Conservation (phyloP, 208 protist species). For the Crithidia expoeki region DNA sequence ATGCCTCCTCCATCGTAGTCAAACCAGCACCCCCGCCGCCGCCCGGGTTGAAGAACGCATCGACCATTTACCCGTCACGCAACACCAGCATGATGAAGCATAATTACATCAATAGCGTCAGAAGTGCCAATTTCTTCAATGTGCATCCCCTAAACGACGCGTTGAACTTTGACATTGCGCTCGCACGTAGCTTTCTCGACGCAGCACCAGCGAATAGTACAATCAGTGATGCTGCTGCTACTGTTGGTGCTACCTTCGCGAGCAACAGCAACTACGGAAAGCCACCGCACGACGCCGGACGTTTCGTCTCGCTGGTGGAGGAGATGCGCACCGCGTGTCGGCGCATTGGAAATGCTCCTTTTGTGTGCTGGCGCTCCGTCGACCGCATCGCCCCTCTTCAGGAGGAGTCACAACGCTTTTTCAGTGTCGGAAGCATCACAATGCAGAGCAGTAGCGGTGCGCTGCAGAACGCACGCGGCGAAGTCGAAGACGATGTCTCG, state of each 20-base stretch:
- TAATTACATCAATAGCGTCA: too few relatives aligned
- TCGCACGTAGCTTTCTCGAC: too few relatives aligned
- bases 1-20: too few relatives aligned
- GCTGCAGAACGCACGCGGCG: conserved; percentile 15
- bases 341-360: conserved; percentile 12
- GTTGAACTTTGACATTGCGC: too few relatives aligned
- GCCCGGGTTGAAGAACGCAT: too few relatives aligned
- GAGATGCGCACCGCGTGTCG: conserved; percentile 33
- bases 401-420: background rate
- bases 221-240: background rate
- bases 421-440: background rate
- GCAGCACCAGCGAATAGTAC: too few relatives aligned
- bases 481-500: conserved; percentile 25
- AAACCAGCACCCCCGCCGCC: too few relatives aligned
- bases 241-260: too few relatives aligned
- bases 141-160: too few relatives aligned
- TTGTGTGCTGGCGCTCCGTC: conserved; percentile 31
- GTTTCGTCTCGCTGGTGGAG: conserved; percentile 32
- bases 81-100: too few relatives aligned
- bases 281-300: conserved; percentile 7
- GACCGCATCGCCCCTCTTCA: conserved; percentile 29
- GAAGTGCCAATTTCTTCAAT: too few relatives aligned
- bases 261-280: background rate
- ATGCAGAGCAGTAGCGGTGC: background rate
- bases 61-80: too few relatives aligned